Base-by-base conservation (phyloP, 2,329 filamentous ascomycete species). In the Talaromyces amestolkiae region DNA sequence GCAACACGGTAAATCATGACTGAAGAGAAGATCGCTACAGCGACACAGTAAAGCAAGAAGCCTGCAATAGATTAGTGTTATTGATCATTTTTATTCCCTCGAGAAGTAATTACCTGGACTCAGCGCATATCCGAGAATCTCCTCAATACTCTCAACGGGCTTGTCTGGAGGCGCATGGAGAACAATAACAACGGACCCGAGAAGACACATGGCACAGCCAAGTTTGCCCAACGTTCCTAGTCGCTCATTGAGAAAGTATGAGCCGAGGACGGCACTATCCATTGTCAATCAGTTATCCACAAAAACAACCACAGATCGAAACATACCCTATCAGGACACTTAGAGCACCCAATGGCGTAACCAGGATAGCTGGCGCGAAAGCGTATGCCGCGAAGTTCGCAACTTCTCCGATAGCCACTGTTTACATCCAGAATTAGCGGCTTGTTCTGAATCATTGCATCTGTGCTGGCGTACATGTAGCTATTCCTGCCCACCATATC, bases 311-410 rank as follows among this genome's bases (percentile, higher is more conserved):
- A 8, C 39, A 49, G 5, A 35, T 31, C 17, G 6, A 33, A 60
- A 71, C 83, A 67, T 75, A 86, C 84, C 86, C 95, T 74, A 99
- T 97, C 70, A 99, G 83, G 65, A 99, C 96, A 75, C 92, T 95
- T 68, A 99, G 85, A 64, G 95, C 95, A 68, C 95, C 95, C 27
- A 99, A 83, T 31, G 95, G 95, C 5, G 95, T 99, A 47, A 99
- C 95, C 62, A 99, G 85, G 79, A 99, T 99, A n/a, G 95, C 96
- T 47, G 95, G 95, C 70, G 95, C 95, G 80, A 98, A 99, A 8
- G 95, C 95, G 77, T 99, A 99, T 68, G 95, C 95, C 60, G 93
- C 93, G 77, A 99, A 99, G 79, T 99, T 99, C 81, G 93, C 96
- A 66, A 97, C 83, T 81, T 99, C 95, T 75, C 95, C 95, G 53